These are phyloP conservation scores for Suillus placidus DNA, from an alignment of 768 basidiomycete species.

Conservation along the genomic window DNA sequence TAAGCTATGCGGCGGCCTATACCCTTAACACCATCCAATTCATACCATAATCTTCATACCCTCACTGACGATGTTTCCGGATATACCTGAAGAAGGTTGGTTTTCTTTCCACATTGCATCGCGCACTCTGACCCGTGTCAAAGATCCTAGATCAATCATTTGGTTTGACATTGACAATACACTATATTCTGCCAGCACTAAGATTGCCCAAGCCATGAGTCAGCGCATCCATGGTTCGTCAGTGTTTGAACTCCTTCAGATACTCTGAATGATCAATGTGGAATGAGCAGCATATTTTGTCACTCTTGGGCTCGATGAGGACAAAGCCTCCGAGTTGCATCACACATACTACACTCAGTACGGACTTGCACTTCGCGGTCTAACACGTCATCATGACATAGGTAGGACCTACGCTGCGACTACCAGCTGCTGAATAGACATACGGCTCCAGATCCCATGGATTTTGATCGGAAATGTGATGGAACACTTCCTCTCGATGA, in stretches of 20 bases:
- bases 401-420: conserved; percentile 37
- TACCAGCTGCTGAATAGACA: background rate
- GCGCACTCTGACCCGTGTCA: conserved; percentile 9
- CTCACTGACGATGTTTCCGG: conserved; percentile 23
- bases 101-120: background rate
- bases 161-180: conserved; percentile 93
- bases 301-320: conserved; percentile 63
- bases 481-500: conserved; percentile 81
- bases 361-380: conserved; percentile 79
- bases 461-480: conserved; percentile 85
- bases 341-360: conserved; percentile 77
- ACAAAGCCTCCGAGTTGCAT: conserved; percentile 71
- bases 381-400: conserved; percentile 74
- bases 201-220: conserved; percentile 80
- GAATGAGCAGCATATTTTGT: conserved; percentile 68
- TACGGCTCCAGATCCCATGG: conserved; percentile 65
- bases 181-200: conserved; percentile 75
- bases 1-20: too few relatives aligned
- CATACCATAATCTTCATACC: conserved; percentile 26
- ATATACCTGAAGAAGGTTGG: conserved; percentile 30
- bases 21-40: background rate
- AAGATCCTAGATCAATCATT: conserved; percentile 63
- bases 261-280: conserved; percentile 4
- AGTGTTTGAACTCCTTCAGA: background rate
- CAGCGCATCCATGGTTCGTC: conserved; percentile 70